Evolutionary conservation across 768 basidiomycete species (phyloP).

Genomic region (Lepiota brunneoincarnata): DNA sequence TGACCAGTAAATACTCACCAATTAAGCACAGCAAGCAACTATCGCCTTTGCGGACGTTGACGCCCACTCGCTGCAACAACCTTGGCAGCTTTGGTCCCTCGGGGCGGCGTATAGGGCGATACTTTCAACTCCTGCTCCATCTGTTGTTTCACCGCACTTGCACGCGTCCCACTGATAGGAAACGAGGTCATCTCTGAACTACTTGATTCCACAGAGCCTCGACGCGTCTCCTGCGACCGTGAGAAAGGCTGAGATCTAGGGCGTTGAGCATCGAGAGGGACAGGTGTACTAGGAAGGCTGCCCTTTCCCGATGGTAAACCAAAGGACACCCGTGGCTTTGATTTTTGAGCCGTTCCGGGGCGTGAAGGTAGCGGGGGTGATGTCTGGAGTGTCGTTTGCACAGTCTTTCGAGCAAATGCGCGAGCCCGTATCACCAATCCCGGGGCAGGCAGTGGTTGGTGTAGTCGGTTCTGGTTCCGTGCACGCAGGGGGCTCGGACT

Average conservation of each 20-base stretch:
- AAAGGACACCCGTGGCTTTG: not conserved
- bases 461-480: not conserved
- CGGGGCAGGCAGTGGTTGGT: not conserved
- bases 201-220: constrained; percentile 4
- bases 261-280: not conserved
- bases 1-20: not conserved
- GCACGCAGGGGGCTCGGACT: not conserved
- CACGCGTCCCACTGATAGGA: constrained; percentile 35
- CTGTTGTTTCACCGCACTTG: constrained; percentile 32
- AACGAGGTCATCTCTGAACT: constrained; percentile 28
- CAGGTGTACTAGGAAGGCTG: not conserved
- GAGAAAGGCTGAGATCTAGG: not conserved
- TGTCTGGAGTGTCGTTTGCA: not conserved
- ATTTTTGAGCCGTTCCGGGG: too few species aligned
- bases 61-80: constrained; percentile 4
- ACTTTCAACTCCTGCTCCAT: constrained; percentile 28
- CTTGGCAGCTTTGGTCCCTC: constrained; percentile 32
- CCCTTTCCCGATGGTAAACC: not conserved
- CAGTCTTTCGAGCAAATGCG: not conserved
- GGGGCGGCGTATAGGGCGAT: constrained; percentile 34
- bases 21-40: not conserved
- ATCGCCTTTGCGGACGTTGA: not conserved
- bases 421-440: not conserved
- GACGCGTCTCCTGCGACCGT: not conserved
- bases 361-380: too few species aligned